A percentile compares a stretch with the other conserved stretches of the same genome.
Conservation (phyloP, 225 moss, liverwort and hornwort species). For the Physcomitrellopsis africana region DNA sequence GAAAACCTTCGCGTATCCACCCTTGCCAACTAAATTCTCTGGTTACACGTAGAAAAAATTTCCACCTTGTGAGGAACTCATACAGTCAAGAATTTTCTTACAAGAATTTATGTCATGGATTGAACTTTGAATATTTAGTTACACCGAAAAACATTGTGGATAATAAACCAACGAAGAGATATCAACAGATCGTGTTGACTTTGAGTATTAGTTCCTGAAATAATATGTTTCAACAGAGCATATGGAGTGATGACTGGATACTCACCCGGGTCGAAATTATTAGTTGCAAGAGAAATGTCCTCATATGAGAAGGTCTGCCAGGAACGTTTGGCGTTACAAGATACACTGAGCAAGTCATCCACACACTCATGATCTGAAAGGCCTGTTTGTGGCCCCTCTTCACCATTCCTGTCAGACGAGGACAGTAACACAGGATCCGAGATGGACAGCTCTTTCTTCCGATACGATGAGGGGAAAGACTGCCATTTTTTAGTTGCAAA, state of each 20-base stretch:
- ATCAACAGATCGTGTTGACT: neutral
- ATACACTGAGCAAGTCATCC: slow-evolving; percentile 54
- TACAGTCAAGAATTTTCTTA: neutral
- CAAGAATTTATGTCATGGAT: neutral
- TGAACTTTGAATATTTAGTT: neutral
- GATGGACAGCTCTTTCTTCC: slow-evolving; percentile 74
- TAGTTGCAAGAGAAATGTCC: slow-evolving; percentile 78
- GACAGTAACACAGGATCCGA: slow-evolving; percentile 72
- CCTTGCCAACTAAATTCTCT: slow-evolving; percentile 91
- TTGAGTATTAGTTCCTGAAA: neutral
- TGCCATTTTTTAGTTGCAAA: slow-evolving; percentile 86
- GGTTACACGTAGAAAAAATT: slow-evolving; percentile 31
- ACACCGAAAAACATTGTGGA: neutral
- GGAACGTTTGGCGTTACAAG: slow-evolving; percentile 61
- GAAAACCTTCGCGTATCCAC: slow-evolving; percentile 92
- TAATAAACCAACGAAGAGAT: neutral
- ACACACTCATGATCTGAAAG: slow-evolving; percentile 49
- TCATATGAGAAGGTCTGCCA: slow-evolving; percentile 87
- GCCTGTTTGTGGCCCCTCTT: slow-evolving; percentile 12
- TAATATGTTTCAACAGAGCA: neutral
- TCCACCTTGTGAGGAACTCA: slow-evolving; percentile 7
- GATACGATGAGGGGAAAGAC: slow-evolving; percentile 80
- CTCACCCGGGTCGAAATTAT: slow-evolving; percentile 69
- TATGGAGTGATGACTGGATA: neutral
- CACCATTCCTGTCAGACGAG: slow-evolving; percentile 48